Percentiles rank a stretch among this genome's conserved stretches.
phyloP scores from a whole-genome alignment of 1,139 yeast species.

The Kodamaea sp. region DNA sequence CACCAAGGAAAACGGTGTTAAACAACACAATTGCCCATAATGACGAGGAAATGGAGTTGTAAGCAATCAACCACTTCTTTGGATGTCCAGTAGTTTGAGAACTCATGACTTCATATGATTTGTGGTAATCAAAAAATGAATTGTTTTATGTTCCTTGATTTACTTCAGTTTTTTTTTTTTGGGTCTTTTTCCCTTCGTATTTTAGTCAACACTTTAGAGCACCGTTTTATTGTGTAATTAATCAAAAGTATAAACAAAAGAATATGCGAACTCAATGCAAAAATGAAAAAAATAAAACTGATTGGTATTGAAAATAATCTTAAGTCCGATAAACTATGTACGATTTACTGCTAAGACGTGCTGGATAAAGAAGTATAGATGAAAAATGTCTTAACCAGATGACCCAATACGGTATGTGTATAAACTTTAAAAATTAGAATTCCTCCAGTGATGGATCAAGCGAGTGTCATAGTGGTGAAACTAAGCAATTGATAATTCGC shows the following conservation, averaged over 20 bases:
- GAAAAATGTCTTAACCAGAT: conserved; percentile 34
- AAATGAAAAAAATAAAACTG: conserved; percentile 24
- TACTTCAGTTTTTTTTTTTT: too few species aligned
- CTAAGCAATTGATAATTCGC: conserved; percentile 27
- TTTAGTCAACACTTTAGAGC: too few species aligned
- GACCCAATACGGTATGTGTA: conserved; percentile 19
- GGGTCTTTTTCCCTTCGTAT: too few species aligned
- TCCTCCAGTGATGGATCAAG: conserved; percentile 38
- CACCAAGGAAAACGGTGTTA: conserved; percentile 37
- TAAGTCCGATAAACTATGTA: conserved; percentile 28
- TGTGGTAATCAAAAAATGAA: conserved; percentile 13
- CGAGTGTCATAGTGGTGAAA: conserved; percentile 25
- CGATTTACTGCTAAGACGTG: conserved; percentile 32
- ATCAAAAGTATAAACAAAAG: conserved; percentile 22
- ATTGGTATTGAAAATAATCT: conserved; percentile 9
- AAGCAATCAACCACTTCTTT: conserved; percentile 40
- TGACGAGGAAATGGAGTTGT: conserved; percentile 44
- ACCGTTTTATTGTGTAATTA: too few species aligned
- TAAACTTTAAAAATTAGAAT: conserved; percentile 23
- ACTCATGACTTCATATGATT: too few species aligned
- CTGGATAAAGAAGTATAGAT: conserved; percentile 33
- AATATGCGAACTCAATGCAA: conserved; percentile 28
- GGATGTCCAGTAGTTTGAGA: conserved; percentile 20
- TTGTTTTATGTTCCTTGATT: too few species aligned
- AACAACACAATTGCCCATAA: conserved; percentile 44